phyloP scores from a whole-genome alignment of 139 green algal genomes.

The Chlorella sp. region DNA sequence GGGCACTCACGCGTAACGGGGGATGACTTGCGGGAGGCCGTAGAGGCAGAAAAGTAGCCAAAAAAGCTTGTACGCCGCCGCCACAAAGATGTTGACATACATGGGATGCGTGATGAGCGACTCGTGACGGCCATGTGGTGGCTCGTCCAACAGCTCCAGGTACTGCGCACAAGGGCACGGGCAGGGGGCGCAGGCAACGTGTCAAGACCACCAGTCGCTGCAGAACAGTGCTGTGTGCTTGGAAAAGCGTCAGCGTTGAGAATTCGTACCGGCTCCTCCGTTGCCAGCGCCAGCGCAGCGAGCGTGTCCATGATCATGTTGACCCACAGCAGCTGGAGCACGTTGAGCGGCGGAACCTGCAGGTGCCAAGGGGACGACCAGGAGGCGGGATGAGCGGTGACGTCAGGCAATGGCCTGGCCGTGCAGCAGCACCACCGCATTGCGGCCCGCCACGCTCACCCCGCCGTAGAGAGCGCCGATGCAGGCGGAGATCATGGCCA shows the following conservation, averaged over 20 bases:
- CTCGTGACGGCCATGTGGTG: conserved; percentile 79
- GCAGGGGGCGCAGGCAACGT: no score
- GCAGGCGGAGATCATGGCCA: conserved; percentile 91
- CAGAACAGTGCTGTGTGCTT: no score
- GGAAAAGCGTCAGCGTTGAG: no score
- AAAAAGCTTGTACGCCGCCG: conserved; percentile 74
- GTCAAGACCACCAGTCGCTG: no score
- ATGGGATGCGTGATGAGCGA: conserved; percentile 67
- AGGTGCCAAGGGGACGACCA: no score
- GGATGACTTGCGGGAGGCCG: conserved; percentile 34
- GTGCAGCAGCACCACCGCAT: no score
- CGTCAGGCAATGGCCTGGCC: no score
- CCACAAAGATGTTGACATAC: conserved; percentile 80
- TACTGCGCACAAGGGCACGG: conserved; percentile 7
- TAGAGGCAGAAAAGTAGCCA: conserved; percentile 88
- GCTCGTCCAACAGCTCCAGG: conserved; percentile 62
- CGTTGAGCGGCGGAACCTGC: conserved; percentile 88
- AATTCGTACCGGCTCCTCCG: conserved; percentile 76
- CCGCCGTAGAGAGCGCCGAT: conserved; percentile 74
- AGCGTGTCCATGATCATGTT: conserved; percentile 99
- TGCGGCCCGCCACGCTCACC: no score
- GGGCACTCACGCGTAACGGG: conserved; percentile 10
- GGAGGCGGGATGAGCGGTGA: no score
- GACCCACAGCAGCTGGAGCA: conserved; percentile 94
- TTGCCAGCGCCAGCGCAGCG: conserved; percentile 55